Evolutionary conservation across 2,329 filamentous ascomycete species (phyloP), one percentile per base, ranked within the genome.

Genomic region (Hymenoscyphus albidus): DNA sequence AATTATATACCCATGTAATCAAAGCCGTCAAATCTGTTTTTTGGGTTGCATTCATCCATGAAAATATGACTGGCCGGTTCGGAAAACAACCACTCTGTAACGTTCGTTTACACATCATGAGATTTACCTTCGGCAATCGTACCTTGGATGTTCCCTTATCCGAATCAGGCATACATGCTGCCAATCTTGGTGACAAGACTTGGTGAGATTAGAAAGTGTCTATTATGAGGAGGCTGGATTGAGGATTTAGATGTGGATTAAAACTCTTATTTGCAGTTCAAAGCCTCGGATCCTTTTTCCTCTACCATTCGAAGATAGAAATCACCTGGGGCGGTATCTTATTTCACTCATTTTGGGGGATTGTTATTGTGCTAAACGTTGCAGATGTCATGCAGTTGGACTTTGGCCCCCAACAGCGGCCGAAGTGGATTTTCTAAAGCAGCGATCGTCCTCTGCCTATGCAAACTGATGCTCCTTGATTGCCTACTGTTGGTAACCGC

Each of bases 361-460:
- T 12, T 54, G 5, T 54, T 54, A 18, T 22, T 54, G 48, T 18
- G 48, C 13, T 22, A 27, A 22, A 48, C 18, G 48, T 54, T 51
- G 44, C 44, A 51, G 44, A 51, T 51, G n/a, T 54, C 48, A 18
- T 54, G 48, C 48, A 27, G 48, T 54, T 54, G 48, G 48, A 27
- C 10, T 54, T 54, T 22, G 9, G 48, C 48, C 48, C 18, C 48
- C n/a, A 54, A 54, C 13, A 6, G 5, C n/a, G 10, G 18, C 18
- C 3, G 9, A 12, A 5, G 35, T 9, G 35, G 35, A 35, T 35
- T 35, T 35, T 27, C 48, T 54, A 54, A 54, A 54, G 48, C 48
- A 54, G 48, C 48, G 22, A 13, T 13, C 18, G 13, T 22, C 18
- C 48, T 54, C 22, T 54, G 10, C 10, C 48, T 27, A 13, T 12